phyloP scores from a whole-genome alignment of 768 basidiomycete genomes.

The Mycena belliarum region DNA sequence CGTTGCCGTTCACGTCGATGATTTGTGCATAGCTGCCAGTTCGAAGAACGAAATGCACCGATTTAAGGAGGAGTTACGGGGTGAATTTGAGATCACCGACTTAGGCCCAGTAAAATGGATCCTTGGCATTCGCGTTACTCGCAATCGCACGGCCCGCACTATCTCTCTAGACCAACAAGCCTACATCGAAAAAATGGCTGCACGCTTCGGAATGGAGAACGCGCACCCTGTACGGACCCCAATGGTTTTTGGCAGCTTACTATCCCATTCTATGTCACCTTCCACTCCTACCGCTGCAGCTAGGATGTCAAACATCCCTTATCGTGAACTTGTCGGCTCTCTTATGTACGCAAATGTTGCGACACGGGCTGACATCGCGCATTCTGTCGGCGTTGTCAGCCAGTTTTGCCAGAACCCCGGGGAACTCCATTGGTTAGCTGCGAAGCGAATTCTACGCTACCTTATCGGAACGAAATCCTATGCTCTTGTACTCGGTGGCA shows the following conservation, averaged over 20 bases:
- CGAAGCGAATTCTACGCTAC: slow-evolving; percentile 33
- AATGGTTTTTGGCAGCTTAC: neutral
- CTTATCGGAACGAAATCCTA: slow-evolving; percentile 28
- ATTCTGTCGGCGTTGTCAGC: slow-evolving; percentile 15
- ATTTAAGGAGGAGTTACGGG: slow-evolving; percentile 8
- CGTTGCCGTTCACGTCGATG: slow-evolving; percentile 29
- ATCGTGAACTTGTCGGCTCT: neutral
- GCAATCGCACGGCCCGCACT: neutral
- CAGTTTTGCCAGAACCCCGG: slow-evolving; percentile 24
- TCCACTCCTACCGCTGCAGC: neutral
- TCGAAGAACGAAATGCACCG: neutral
- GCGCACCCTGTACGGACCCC: neutral
- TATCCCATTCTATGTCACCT: neutral
- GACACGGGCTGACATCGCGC: slow-evolving; percentile 23
- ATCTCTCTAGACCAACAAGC: neutral
- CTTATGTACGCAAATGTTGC: slow-evolving; percentile 1
- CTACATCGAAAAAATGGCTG: neutral
- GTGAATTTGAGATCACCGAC: slow-evolving; percentile 23
- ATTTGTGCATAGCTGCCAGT: slow-evolving; percentile 21
- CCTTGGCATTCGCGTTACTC: slow-evolving; percentile 27
- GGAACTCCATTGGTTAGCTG: slow-evolving; percentile 30
- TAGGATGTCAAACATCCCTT: neutral
- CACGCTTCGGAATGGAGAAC: neutral
- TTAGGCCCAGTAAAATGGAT: slow-evolving; percentile 25
- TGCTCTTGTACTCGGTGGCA: neutral